Evolutionary conservation across 768 basidiomycete species (phyloP), one percentile per base, ranked within the genome.

Genomic region (Pisolithus marmoratus): DNA sequence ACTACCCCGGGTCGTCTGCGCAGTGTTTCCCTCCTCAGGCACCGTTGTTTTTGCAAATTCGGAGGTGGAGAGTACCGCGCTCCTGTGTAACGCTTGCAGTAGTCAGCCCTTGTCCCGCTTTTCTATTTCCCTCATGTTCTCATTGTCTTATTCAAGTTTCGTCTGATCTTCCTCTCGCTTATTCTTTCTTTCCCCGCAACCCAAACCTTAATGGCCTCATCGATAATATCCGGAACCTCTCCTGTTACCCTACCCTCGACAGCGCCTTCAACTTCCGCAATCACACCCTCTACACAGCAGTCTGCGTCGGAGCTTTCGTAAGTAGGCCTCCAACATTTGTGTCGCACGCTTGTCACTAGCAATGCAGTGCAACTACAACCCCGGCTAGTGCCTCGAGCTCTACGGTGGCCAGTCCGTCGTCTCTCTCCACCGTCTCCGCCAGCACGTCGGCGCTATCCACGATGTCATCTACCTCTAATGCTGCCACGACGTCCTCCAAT

Each of bases 191-290:
- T 34, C 29, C 48, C 42, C 38, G 47, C 20, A 48, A 41, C 50
- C n/a, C 44, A 50, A 47, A 54, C 53, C 46, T 40, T 27, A 46
- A 66, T 65, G 65, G 56, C 63, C 54, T 58, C 58, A 36, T 46
- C 60, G 48, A 48, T 38, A 20, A 52, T 42, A 55, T 42, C 53
- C 45, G 57, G 52, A 27, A 29, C 51, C 61, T 49, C 49, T 48
- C 23, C 31, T 43, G 48, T 41, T 55, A 50, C 38, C 26, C 31
- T 46, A 26, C 52, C 63, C 31, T 49, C 50, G 49, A 46, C 49
- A 53, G 49, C 23, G 20, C 46, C 58, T 23, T 58, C 43, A 9
- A 24, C 58, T 5, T 37, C 56, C 46, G 8, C 46, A 41, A 45
- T 54, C 34, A 46, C 44, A 27, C 41, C 41, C 46, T 50, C 36